Conservation (phyloP, 192 early-diverging fungal genomes). For the Nowakowskiella sp. region DNA sequence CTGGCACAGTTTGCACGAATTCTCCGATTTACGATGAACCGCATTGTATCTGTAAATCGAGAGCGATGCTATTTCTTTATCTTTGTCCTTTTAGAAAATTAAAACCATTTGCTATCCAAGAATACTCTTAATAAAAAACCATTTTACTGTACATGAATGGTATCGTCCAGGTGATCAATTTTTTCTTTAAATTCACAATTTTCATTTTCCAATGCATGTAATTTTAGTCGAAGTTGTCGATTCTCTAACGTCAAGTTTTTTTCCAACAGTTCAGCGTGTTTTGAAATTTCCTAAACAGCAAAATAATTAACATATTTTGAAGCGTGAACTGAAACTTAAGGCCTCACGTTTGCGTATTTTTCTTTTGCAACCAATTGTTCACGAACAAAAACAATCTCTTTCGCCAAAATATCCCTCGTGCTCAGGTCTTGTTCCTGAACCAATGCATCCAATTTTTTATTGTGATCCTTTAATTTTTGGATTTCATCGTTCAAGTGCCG, state of each 20-base stretch:
- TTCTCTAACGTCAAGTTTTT: slow-evolving; percentile 43
- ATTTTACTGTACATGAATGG: slow-evolving; percentile 21
- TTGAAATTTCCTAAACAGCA: slow-evolving; percentile 30
- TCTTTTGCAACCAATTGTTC: not conserved
- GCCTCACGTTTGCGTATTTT: too few species aligned
- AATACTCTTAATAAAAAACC: slow-evolving; percentile 1
- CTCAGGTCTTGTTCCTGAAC: slow-evolving; percentile 23
- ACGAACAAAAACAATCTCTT: too few species aligned
- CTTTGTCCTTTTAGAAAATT: slow-evolving; percentile 33
- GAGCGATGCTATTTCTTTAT: slow-evolving; percentile 48
- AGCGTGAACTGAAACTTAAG: too few species aligned
- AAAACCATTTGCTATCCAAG: not conserved
- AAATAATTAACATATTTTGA: too few species aligned
- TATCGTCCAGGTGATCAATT: slow-evolving; percentile 26
- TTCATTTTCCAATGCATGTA: slow-evolving; percentile 36
- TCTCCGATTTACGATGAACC: slow-evolving; percentile 36
- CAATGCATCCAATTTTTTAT: slow-evolving; percentile 25
- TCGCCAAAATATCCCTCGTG: slow-evolving; percentile 27
- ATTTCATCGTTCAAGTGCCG: slow-evolving; percentile 38
- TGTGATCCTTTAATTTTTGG: slow-evolving; percentile 26
- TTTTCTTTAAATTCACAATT: slow-evolving; percentile 29
- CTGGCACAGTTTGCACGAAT: slow-evolving; percentile 38
- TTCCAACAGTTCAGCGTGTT: slow-evolving; percentile 35
- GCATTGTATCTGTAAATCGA: slow-evolving; percentile 57
- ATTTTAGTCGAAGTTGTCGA: slow-evolving; percentile 32